Base-by-base conservation (phyloP, 495 filamentous ascomycete genomes). In the Daldinia decipiens region DNA sequence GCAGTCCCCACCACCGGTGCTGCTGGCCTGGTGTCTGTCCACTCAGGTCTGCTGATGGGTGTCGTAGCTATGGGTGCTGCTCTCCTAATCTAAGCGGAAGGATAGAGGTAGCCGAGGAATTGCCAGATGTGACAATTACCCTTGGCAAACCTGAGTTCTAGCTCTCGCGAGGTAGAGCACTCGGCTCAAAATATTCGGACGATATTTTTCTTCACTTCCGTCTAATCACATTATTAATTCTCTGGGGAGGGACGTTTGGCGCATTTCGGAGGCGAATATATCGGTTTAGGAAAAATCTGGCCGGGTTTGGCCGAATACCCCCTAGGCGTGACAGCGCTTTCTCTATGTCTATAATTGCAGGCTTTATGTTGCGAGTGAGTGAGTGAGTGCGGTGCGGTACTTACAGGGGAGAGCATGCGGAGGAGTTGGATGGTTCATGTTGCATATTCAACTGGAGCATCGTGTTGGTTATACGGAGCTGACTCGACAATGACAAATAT, bases 31-130 rank as follows among this genome's bases (percentile, higher is more conserved):
- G 68, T 82, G 45, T 68, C 78, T 13, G 72, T 79, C 15, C 80
- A 79, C 70, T 80, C 80, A 13, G 82, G 81, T 21, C 61, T 84
- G n/a, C 62, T 82, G 59, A 70, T 82, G 58, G 76, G 76, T 70
- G 76, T 78, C 21, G 55, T 86, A 19, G 83, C 78, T 24, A 76
- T 81, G 52, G 80, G 79, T 52, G 76, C 79, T 27, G 79, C 78
- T 65, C 70, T 86, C 55, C 70, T 86, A 40, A 78, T 76, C 36
- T 84, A 79, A 79, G 45, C 21, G 21, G n/a, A 29, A 32, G 13
- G 5, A n/a, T 26, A 27, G 1, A 17, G 36, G 13, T 45, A 26
- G 31, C 8, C n/a, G 11, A 36, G 53, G 24, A 21, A 12, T 39
- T 21, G 19, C n/a, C 9, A 29, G n/a, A 24, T 17, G 29, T 36